Percentiles rank a stretch among this genome's conserved stretches.
Evolutionary conservation across 2,329 filamentous ascomycete species (phyloP).

Genomic region (Xylariaceae sp.): DNA sequence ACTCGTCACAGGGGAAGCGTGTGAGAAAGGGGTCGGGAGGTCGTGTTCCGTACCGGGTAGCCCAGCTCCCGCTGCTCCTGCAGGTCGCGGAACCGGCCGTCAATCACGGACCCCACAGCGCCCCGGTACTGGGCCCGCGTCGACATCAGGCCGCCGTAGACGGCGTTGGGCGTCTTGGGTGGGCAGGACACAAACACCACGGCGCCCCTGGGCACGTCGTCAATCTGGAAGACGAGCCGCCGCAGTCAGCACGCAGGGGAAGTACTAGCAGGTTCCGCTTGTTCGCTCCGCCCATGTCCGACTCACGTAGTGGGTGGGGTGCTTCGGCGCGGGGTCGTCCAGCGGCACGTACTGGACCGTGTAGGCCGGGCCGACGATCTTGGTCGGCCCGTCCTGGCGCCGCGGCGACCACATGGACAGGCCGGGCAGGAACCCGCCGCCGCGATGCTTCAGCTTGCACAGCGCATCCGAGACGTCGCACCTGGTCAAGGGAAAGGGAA

Average conservation of each 20-base stretch:
- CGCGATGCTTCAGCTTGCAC: conserved; percentile 37
- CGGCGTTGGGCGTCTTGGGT: conserved; percentile 36
- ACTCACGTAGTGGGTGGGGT: conserved; percentile 38
- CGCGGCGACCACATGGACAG: conserved; percentile 47
- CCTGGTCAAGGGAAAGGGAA: conserved; percentile 25
- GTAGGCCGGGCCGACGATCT: conserved; percentile 47
- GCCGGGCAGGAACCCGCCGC: conserved; percentile 47
- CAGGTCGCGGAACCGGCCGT: conserved; percentile 44
- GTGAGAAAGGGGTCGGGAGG: neutral
- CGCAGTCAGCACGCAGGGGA: no score
- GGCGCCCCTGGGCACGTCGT: conserved; percentile 36
- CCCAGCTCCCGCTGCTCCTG: conserved; percentile 43
- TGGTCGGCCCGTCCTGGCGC: conserved; percentile 41
- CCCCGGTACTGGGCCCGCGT: conserved; percentile 35
- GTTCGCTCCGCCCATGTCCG: no score
- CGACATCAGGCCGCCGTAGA: conserved; percentile 48
- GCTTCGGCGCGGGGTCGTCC: conserved; percentile 37
- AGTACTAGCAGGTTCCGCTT: no score
- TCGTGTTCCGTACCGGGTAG: conserved; percentile 28
- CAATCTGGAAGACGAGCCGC: conserved; percentile 33
- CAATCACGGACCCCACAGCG: conserved; percentile 42
- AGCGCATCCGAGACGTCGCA: conserved; percentile 46
- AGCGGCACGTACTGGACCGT: conserved; percentile 45
- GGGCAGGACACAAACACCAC: conserved; percentile 45
- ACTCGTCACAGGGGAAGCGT: no score